phyloP scores from a whole-genome alignment of 371 early-diverging fungal species.

The Lichtheimia hyalospora region DNA sequence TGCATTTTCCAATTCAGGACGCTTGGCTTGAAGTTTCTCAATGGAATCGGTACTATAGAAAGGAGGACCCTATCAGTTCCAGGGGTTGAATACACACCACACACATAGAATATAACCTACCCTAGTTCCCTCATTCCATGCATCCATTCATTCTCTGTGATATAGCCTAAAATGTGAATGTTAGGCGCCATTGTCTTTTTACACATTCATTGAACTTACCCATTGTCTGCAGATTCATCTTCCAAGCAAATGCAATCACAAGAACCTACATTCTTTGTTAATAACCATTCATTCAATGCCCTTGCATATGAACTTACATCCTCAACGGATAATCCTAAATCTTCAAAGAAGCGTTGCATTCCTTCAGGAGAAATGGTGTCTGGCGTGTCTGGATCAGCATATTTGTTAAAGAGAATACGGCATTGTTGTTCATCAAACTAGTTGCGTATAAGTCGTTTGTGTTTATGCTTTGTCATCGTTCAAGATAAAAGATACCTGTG shows the following conservation, averaged over 20 bases:
- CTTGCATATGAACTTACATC: slow-evolving; percentile 24
- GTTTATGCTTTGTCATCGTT: background rate
- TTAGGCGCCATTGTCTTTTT: too few species aligned
- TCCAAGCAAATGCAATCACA: slow-evolving; percentile 64
- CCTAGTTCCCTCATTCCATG: slow-evolving; percentile 57
- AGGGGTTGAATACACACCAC: background rate
- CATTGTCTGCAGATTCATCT: slow-evolving; percentile 62
- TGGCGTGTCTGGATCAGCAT: slow-evolving; percentile 41
- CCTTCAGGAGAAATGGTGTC: slow-evolving; percentile 42
- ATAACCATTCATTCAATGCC: background rate
- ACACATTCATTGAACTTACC: slow-evolving; percentile 30
- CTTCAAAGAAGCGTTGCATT: slow-evolving; percentile 40
- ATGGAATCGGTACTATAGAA: slow-evolving; percentile 53
- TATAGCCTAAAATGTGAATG: slow-evolving; percentile 46
- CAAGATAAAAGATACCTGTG: background rate
- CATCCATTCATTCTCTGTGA: slow-evolving; percentile 68
- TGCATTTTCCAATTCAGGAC: slow-evolving; percentile 43
- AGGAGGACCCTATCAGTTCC: background rate
- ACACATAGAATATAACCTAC: slow-evolving; percentile 30
- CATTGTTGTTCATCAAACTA: slow-evolving; percentile 40
- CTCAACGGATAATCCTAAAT: slow-evolving; percentile 41
- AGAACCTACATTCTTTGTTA: slow-evolving; percentile 37
- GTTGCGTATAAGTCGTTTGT: background rate
- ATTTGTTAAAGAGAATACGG: slow-evolving; percentile 30
- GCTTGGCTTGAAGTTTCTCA: slow-evolving; percentile 43